Percentiles rank a stretch among this genome's conserved stretches.
Conservation (phyloP, 1,284 basidiomycete genomes). For the Tremellales sp. region DNA sequence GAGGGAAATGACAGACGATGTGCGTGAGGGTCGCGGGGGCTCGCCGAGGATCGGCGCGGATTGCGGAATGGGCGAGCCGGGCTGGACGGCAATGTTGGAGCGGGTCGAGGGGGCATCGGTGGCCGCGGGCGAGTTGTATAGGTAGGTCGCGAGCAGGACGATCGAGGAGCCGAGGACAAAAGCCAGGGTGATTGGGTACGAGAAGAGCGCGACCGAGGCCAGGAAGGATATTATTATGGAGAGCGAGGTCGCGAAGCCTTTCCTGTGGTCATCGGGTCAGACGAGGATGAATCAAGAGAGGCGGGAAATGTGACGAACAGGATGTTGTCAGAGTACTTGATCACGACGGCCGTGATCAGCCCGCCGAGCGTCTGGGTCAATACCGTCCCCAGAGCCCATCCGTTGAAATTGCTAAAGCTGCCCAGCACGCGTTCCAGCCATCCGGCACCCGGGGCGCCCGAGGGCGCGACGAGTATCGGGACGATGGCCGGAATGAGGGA, state of each 20-base stretch:
- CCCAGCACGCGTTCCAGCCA: constrained; percentile 30
- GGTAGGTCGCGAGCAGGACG: constrained; percentile 81
- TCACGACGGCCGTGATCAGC: constrained; percentile 71
- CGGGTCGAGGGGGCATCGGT: constrained; percentile 19
- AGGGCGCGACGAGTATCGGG: constrained; percentile 65
- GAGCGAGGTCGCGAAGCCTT: constrained; percentile 89
- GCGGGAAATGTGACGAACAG: constrained; percentile 28
- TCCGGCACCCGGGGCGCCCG: constrained; percentile 32
- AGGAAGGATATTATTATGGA: constrained; percentile 91
- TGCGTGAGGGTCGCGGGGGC: constrained; percentile 36
- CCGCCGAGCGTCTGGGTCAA: constrained; percentile 84
- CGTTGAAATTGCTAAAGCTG: constrained; percentile 59
- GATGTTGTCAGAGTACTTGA: constrained; percentile 54
- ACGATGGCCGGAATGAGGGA: constrained; percentile 84
- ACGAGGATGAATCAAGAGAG: not conserved
- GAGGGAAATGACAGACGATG: constrained; percentile 38
- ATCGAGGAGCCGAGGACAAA: constrained; percentile 78
- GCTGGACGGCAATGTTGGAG: constrained; percentile 37
- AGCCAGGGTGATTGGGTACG: constrained; percentile 76
- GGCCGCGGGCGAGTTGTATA: constrained; percentile 67
- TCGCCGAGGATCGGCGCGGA: constrained; percentile 47
- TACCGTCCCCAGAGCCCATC: constrained; percentile 89
- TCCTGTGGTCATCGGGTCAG: constrained; percentile 45
- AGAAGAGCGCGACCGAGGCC: constrained; percentile 80
- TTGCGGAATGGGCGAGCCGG: constrained; percentile 42